Base-by-base conservation (phyloP, 352 stramenopile species). In the Elongisporangium senticosum region DNA sequence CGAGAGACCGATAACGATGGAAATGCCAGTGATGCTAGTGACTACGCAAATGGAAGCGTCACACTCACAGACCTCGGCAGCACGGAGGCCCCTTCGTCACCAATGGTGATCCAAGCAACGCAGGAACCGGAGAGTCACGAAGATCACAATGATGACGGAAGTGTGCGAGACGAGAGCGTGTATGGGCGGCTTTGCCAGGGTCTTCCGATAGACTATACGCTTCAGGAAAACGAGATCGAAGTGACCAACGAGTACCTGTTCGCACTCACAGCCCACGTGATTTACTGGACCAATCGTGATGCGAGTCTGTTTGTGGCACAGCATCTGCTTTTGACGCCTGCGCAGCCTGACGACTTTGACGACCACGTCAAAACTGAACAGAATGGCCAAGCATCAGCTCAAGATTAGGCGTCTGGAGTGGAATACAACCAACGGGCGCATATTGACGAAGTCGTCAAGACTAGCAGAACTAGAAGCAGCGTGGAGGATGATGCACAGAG, bases 161-260 rank as follows among this genome's bases (percentile, higher is more conserved):
- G 50, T 13, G 74, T 62, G 20, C 63, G 79, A 4, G 74, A 84
- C 59, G 62, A 71, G 7, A 67, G 75, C 13, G 63, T 90, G 51
- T 93, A 86, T 55, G 81, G 81, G 3, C 65, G 64, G 15, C 55
- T 91, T 43, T 93, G 79, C 15, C 77, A 93, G 58, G 83, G 83
- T 4, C 62, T 75, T 2, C 83, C 83, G 4, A 88, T 93, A 58
- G 83, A 93, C 57, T 97, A 94, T 64, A 95, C 90, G 67, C 79
- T 97, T 0, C 91, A 98, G 64, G 91, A 98, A 64, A 96, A 95
- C 62, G 91, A 98, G 68, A 96, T 98, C 51, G 91, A 98, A 71
- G 96, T 87, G 60, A 87, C 91, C 10, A 98, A 97, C 69, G 89
- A 98, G 69, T 98, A 98, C 65, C 72, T 98, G 47, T 96, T 96